These are phyloP conservation scores for Asterochloris sp. DNA, from an alignment of 139 green algal genomes.

Conservation along the genomic window DNA sequence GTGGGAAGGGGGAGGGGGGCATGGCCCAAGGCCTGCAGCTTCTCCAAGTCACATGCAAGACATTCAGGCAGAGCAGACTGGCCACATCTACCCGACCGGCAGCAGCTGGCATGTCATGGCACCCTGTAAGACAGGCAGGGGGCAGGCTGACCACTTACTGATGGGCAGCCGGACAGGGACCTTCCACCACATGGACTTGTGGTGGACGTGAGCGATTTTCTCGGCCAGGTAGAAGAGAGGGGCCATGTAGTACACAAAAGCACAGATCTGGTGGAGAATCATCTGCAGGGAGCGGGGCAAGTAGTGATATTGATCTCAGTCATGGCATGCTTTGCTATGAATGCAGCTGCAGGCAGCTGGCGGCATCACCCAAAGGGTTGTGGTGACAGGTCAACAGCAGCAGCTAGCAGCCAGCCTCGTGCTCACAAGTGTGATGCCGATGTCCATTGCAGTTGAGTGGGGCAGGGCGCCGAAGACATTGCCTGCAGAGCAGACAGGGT, in stretches of 20 bases:
- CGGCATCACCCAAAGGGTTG: no score
- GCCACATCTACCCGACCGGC: background rate
- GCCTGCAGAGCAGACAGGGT: background rate
- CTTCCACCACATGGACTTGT: background rate
- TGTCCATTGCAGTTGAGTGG: slow-evolving; percentile 3
- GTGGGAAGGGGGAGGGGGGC: no score
- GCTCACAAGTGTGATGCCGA: background rate
- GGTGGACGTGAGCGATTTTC: background rate
- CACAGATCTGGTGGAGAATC: slow-evolving; percentile 16
- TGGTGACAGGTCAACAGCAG: no score
- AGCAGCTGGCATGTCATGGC: background rate
- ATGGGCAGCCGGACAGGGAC: background rate
- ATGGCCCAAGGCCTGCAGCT: background rate
- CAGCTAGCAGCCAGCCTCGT: no score
- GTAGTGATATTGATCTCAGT: no score
- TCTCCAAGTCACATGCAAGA: background rate
- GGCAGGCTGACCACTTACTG: background rate
- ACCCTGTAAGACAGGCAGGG: background rate
- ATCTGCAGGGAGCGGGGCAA: background rate
- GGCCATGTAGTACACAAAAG: slow-evolving; percentile 8
- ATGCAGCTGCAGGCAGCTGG: no score
- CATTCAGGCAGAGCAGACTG: background rate
- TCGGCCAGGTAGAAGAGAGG: slow-evolving; percentile 9
- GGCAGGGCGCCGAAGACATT: slow-evolving; percentile 9
- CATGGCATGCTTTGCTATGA: no score